phyloP scores from a whole-genome alignment of 2,329 filamentous ascomycete species.

The Phialophora macrospora region DNA sequence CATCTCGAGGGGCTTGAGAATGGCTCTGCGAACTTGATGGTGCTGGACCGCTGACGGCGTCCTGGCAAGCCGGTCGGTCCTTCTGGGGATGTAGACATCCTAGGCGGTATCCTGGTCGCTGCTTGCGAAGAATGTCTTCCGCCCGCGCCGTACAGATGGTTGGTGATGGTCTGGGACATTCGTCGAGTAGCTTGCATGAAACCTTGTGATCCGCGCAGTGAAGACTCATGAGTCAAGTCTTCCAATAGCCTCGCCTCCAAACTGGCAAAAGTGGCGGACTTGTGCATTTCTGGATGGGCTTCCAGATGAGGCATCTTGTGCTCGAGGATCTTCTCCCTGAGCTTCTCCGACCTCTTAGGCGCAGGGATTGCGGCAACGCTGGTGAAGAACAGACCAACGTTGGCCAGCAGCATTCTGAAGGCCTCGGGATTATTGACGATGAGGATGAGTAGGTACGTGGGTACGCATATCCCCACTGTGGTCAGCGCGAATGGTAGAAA shows the following conservation, averaged over 20 bases:
- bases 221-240: conserved; percentile 25
- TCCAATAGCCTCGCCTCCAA: conserved; percentile 28
- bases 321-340: conserved; percentile 28
- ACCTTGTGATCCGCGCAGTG: conserved; percentile 26
- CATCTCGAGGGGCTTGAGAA: conserved; percentile 19
- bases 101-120: conserved; percentile 4
- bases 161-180: conserved; percentile 29
- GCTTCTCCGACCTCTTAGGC: conserved; percentile 28
- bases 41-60: conserved; percentile 22
- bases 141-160: conserved; percentile 20
- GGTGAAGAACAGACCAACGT: conserved; percentile 25
- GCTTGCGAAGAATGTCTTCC: conserved; percentile 7
- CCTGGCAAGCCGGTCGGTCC: not conserved
- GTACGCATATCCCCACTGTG: conserved; percentile 50
- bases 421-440: conserved; percentile 45
- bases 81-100: conserved; percentile 3
- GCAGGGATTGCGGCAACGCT: conserved; percentile 24
- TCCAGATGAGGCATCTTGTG: conserved; percentile 9
- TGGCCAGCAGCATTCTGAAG: conserved; percentile 12
- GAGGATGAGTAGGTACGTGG: conserved; percentile 54
- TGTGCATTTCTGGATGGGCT: conserved; percentile 18
- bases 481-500: conserved; percentile 51
- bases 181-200: conserved; percentile 26
- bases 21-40: conserved; percentile 31
- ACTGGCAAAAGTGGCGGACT: conserved; percentile 29